A percentile compares a stretch with the other conserved stretches of the same genome.
Conservation (phyloP, 108 stramenopile species). For the Bacterosira constricta region DNA sequence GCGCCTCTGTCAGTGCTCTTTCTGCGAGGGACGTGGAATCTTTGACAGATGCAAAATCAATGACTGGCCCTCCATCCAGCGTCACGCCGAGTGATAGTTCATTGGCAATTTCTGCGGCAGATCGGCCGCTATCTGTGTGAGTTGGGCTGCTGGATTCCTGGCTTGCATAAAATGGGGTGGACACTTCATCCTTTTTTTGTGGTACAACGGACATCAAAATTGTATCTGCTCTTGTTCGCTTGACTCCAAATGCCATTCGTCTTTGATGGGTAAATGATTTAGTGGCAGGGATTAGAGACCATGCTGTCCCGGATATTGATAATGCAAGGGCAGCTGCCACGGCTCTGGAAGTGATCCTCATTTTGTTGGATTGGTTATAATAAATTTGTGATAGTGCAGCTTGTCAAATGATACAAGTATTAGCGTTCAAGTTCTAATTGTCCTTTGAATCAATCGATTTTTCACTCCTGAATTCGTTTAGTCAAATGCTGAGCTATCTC, state of each 20-base stretch:
- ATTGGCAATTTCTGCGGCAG: slow-evolving; percentile 58
- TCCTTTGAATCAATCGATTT: no score
- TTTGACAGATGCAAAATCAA: slow-evolving; percentile 83
- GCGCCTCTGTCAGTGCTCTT: slow-evolving; percentile 62
- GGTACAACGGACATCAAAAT: slow-evolving; percentile 11
- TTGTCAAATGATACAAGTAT: no score
- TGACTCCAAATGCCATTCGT: not conserved
- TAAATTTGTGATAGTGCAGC: no score
- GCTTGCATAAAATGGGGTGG: not conserved
- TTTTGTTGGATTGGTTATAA: no score
- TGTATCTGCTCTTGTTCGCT: not conserved
- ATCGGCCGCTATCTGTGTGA: slow-evolving; percentile 15
- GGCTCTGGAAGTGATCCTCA: not conserved
- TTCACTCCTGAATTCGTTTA: no score
- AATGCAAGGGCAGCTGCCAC: not conserved
- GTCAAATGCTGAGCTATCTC: no score
- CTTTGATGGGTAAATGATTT: not conserved
- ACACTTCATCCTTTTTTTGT: not conserved
- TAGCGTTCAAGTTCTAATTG: no score
- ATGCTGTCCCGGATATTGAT: not conserved
- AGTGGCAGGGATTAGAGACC: not conserved
- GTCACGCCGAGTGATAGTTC: slow-evolving; percentile 67
- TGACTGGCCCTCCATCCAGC: slow-evolving; percentile 79
- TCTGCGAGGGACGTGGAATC: slow-evolving; percentile 76
- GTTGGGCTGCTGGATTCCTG: not conserved